Conservation (phyloP, 2,329 filamentous ascomycete species). For the Didymella pomorum region DNA sequence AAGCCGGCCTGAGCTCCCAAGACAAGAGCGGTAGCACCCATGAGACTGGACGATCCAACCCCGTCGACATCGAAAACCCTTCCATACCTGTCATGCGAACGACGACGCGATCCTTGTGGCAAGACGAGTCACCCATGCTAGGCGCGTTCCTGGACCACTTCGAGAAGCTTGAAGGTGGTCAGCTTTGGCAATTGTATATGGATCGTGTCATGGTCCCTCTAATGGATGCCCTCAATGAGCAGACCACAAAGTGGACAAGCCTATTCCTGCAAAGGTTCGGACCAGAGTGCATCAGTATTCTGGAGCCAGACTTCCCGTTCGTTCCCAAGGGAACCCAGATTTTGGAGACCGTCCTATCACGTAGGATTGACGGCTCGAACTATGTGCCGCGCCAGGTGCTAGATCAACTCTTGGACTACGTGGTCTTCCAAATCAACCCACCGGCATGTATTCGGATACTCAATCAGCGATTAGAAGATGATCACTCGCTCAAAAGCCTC, state of each 20-base stretch:
- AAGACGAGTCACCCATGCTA: slow-evolving; percentile 21
- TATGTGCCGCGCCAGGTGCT: slow-evolving; percentile 32
- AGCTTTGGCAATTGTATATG: slow-evolving; percentile 1
- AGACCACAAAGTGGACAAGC: slow-evolving; percentile 32
- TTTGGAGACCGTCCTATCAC: slow-evolving; percentile 12
- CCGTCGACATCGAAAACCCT: background rate
- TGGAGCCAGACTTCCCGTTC: slow-evolving; percentile 21
- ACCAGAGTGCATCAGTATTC: slow-evolving; percentile 6
- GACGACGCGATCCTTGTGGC: background rate
- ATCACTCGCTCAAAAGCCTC: background rate
- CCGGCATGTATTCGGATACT: background rate
- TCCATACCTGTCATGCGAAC: slow-evolving; percentile 20
- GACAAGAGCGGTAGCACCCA: background rate
- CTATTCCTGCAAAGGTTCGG: slow-evolving; percentile 39
- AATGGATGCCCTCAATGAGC: slow-evolving; percentile 22
- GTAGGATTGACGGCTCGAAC: background rate
- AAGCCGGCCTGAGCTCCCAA: background rate
- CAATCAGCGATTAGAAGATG: background rate
- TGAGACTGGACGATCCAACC: background rate
- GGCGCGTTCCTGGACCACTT: slow-evolving; percentile 7
- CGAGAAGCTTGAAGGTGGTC: background rate
- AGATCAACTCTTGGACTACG: slow-evolving; percentile 28
- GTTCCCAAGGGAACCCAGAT: slow-evolving; percentile 23
- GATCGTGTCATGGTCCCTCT: slow-evolving; percentile 35
- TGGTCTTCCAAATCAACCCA: background rate